These are phyloP conservation scores for Phytophthora nicotianae DNA, from an alignment of 352 stramenopile genomes.

Conservation along the genomic window DNA sequence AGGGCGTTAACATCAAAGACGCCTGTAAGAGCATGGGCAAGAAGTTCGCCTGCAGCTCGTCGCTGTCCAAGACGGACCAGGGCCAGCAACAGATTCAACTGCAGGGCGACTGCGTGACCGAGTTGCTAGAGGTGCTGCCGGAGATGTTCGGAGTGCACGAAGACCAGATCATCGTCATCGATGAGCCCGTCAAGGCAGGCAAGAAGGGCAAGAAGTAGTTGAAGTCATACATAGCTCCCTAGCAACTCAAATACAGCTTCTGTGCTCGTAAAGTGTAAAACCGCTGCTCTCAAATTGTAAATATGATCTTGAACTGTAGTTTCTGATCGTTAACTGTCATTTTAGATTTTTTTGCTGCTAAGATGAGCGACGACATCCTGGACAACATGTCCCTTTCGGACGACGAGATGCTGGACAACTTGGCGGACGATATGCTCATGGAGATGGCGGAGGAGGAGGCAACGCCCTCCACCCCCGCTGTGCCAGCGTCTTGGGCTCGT, in stretches of 20 bases:
- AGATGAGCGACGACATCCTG: constrained; percentile 77
- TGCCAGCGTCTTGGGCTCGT: constrained; percentile 37
- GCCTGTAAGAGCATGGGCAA: constrained; percentile 80
- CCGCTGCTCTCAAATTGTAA: constrained; percentile 8
- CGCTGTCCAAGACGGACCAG: constrained; percentile 74
- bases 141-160: constrained; percentile 83
- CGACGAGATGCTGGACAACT: constrained; percentile 82
- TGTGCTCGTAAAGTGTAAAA: constrained; percentile 13
- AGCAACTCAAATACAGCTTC: constrained; percentile 1
- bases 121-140: constrained; percentile 74
- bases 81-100: constrained; percentile 85
- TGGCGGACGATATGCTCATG: constrained; percentile 83
- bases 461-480: constrained; percentile 23
- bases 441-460: constrained; percentile 58
- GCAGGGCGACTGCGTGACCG: constrained; percentile 77
- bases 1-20: constrained; percentile 86
- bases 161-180: constrained; percentile 72
- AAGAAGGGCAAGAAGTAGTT: constrained; percentile 52
- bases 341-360: constrained; percentile 3
- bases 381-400: constrained; percentile 87
- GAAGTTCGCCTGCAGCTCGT: constrained; percentile 83
- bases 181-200: constrained; percentile 65
- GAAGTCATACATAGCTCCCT: neutral
- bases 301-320: neutral
- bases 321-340: constrained; percentile 1